Conservation (phyloP, 495 filamentous ascomycete species). For the Rostrohypoxylon terebratum region DNA sequence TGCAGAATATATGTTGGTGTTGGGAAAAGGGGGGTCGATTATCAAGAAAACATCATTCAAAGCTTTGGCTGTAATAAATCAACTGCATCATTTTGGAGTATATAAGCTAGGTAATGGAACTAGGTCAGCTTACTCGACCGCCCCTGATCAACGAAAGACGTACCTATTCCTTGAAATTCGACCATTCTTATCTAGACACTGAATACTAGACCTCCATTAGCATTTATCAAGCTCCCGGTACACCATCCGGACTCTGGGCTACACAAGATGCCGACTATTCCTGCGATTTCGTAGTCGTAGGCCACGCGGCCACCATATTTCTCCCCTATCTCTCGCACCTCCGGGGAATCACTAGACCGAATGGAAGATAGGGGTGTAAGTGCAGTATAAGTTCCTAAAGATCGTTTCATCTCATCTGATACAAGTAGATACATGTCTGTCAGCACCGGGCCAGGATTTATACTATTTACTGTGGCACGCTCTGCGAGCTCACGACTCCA, state of each 20-base stretch:
- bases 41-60: too few species aligned
- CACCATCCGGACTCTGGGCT: conserved; percentile 78
- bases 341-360: conserved; percentile 65
- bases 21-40: too few species aligned
- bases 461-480: conserved; percentile 81
- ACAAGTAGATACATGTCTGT: conserved; percentile 71
- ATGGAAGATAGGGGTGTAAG: conserved; percentile 70
- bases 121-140: too few species aligned
- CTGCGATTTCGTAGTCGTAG: conserved; percentile 81
- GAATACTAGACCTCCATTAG: conserved; percentile 81
- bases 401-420: conserved; percentile 23
- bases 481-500: conserved; percentile 87
- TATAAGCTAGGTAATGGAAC: too few species aligned
- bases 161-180: neutral
- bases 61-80: too few species aligned
- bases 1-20: too few species aligned
- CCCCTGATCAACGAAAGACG: too few species aligned
- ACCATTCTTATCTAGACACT: neutral
- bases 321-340: conserved; percentile 68
- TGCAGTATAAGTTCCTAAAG: conserved; percentile 57
- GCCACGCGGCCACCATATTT: conserved; percentile 75
- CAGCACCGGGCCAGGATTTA: conserved; percentile 89
- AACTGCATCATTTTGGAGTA: too few species aligned
- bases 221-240: conserved; percentile 86
- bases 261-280: conserved; percentile 87